phyloP scores from a whole-genome alignment of 2,329 filamentous ascomycete genomes.

The Parascedosporium putredinis region DNA sequence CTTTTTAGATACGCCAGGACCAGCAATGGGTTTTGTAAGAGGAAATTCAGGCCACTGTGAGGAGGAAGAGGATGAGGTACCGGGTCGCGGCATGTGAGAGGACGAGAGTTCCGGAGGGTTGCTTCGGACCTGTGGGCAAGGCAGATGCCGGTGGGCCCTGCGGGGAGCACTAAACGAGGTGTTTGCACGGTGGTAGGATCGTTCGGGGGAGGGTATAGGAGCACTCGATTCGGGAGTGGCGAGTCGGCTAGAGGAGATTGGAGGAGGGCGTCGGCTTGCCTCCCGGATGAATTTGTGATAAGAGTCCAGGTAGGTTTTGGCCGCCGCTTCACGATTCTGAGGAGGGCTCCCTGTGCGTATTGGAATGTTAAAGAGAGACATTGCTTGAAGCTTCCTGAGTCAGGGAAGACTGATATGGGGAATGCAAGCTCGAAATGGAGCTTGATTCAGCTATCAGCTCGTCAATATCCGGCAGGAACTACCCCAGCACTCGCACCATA shows the following conservation, averaged over 20 bases:
- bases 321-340: background rate
- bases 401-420: background rate
- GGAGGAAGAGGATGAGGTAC: background rate
- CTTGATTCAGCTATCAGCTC: background rate
- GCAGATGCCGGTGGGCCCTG: slow-evolving; percentile 7
- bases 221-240: background rate
- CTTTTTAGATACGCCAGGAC: too few relatives aligned
- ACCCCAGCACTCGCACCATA: background rate
- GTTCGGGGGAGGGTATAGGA: slow-evolving; percentile 10
- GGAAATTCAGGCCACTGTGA: background rate
- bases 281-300: background rate
- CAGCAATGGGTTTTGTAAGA: too few relatives aligned
- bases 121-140: background rate
- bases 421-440: background rate
- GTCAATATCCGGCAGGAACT: background rate
- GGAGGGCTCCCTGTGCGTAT: background rate
- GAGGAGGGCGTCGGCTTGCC: background rate
- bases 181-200: slow-evolving; percentile 12
- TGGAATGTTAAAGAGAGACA: background rate
- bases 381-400: background rate
- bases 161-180: slow-evolving; percentile 17
- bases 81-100: background rate
- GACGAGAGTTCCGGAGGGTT: background rate
- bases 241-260: background rate
- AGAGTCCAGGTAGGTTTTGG: background rate